Evolutionary conservation across 1,284 basidiomycete genomes (phyloP).

Genomic region (Ganoderma leucocontextum): DNA sequence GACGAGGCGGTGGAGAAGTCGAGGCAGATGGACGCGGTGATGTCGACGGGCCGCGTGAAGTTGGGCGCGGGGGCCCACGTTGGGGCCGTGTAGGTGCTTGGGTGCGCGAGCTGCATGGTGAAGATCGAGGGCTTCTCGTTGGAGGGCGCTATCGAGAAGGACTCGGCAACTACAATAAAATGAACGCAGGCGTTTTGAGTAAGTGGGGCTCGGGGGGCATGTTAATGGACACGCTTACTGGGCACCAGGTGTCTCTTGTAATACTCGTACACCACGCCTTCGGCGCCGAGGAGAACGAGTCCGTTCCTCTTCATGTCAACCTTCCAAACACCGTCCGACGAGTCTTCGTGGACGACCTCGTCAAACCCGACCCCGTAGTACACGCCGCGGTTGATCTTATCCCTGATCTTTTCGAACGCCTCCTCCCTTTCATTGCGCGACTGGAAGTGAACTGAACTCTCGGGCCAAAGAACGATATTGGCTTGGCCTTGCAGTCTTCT

Average conservation of each 20-base stretch:
- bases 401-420: constrained; percentile 55
- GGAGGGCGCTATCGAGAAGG: constrained; percentile 65
- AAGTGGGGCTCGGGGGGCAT: not conserved
- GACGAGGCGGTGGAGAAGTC: constrained; percentile 72
- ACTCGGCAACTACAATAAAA: constrained; percentile 67
- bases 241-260: constrained; percentile 82
- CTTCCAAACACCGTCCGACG: constrained; percentile 41
- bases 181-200: not conserved
- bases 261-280: constrained; percentile 60
- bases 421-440: constrained; percentile 55
- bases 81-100: constrained; percentile 48
- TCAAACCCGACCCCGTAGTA: constrained; percentile 75
- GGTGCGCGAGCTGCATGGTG: constrained; percentile 51
- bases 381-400: constrained; percentile 43
- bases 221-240: constrained; percentile 53
- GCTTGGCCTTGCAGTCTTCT: constrained; percentile 51
- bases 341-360: constrained; percentile 52
- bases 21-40: constrained; percentile 80
- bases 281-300: constrained; percentile 59
- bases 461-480: constrained; percentile 80
- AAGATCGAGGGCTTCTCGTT: constrained; percentile 56
- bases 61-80: constrained; percentile 56
- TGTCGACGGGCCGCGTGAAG: constrained; percentile 57
- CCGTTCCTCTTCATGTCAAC: constrained; percentile 63
- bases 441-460: constrained; percentile 73